Base-by-base conservation (phyloP, 2,329 filamentous ascomycete species). In the Cryphonectria japonica region DNA sequence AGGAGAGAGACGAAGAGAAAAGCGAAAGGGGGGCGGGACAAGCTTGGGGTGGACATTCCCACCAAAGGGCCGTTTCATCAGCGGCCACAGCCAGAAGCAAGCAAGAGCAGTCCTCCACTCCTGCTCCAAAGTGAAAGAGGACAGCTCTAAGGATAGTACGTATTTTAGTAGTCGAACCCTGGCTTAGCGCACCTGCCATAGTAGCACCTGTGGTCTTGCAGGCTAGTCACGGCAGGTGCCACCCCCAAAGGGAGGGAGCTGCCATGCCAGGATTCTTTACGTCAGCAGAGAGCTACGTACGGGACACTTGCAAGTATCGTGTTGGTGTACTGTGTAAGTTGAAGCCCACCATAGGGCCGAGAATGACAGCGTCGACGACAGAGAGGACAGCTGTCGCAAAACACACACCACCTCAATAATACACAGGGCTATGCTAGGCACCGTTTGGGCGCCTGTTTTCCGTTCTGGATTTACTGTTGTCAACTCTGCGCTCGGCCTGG, bases 321-420 rank as follows among this genome's bases (percentile, higher is more conserved):
- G 16, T 64, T 52, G 43, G 41, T 65, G 63, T 50, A 43, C 64
- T 11, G 50, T 54, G 64, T 62, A 62, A 54, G 57, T 52, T 66
- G 64, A 69, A 64, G 67, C 67, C 63, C 67, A 64, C 59, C 67
- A 69, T 43, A 52, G 52, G 39, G 66, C 60, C 60, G 46, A 64
- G 26, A 69, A 43, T 16, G 34, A 59, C 52, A 60, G 46, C 59
- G 59, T 57, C 43, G 67, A 63, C 60, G 50, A 37, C 29, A 43
- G 29, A 22, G 43, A 69, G 60, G 60, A 63, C 67, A 69, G 59
- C 59, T 69, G 67, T 69, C 60, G 67, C 67, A 64, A 63, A 69
- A 32, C 43, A 29, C 22, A 63, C 54, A 26, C 29, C 46, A 39
- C 14, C 16, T 9, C 34, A 32, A 63, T 26, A 16, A 57, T 32